Evolutionary conservation across 2,329 filamentous ascomycete species (phyloP), one percentile per base, ranked within the genome.

Genomic region (Erysiphe pulchra): DNA sequence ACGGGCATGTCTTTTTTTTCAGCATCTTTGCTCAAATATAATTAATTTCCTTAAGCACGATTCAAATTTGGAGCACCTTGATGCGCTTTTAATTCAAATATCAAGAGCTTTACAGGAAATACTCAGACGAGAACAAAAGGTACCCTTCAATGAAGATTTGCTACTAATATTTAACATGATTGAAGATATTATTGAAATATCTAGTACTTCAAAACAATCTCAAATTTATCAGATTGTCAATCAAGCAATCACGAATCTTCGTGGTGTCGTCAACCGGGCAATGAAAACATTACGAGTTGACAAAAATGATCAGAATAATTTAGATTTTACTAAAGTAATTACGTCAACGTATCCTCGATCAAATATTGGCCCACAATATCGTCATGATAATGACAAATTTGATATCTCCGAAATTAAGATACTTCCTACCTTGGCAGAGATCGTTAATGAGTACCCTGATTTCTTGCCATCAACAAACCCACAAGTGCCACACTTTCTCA

Each of bases 381-480:
- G 18, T 7, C 45, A 46, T 32, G 36, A 46, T n/a, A 46, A 46
- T 24, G 45, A 46, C 32, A 38, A 46, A n/a, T 28, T 32, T 31
- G n/a, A 32, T 34, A 46, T 46, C 4, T n/a, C n/a, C 16, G 45
- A 46, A 10, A 42, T 46, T 28, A 24, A 42, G 41, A 46, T 46
- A 17, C 30, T 46, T 14, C 45, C 45, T 10, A 46, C 45, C 9
- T 31, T 31, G 8, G 30, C n/a, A 18, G 45, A 46, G 18, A 46
- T 46, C 30, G 13, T 18, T 32, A 24, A 18, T 5, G 45, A 49
- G 0, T 57, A 62, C 14, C 53, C 51, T 3, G 67, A 70, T 47
- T 70, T 65, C 49, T 54, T 70, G 2, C 65, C 63, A 13, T 33
- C 20, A 14, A 62, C 54, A 1, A 60, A 68, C 51, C 52, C 62